These are phyloP conservation scores for Phytophthora podocarpi DNA, from an alignment of 352 stramenopile genomes.

Conservation along the genomic window DNA sequence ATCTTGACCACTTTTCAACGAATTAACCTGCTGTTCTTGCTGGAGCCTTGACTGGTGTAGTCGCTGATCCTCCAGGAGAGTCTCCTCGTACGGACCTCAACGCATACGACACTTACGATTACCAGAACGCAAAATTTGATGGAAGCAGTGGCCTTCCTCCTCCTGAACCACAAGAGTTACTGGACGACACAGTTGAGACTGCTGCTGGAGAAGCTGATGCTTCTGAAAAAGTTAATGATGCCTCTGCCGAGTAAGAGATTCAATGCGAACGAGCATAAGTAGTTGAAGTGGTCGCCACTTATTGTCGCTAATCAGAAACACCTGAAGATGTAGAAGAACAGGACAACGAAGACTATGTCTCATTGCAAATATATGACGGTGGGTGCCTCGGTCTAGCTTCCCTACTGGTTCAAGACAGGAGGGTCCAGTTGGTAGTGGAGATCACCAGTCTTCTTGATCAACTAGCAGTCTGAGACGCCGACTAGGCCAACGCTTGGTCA, in stretches of 20 bases:
- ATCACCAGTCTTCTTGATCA: constrained; percentile 7
- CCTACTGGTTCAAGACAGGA: constrained; percentile 1
- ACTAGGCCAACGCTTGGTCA: constrained; percentile 34
- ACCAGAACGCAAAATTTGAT: constrained; percentile 16
- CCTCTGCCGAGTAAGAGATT: constrained; percentile 6
- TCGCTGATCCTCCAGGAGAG: neutral
- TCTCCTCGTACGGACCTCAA: constrained; percentile 20
- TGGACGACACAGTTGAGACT: neutral
- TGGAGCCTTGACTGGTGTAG: neutral
- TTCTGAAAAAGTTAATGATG: neutral
- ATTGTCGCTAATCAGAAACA: no score
- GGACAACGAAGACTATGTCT: constrained; percentile 9
- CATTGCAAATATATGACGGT: constrained; percentile 26
- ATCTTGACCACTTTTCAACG: neutral
- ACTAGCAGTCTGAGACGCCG: neutral
- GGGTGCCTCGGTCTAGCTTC: constrained; percentile 11
- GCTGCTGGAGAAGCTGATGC: neutral
- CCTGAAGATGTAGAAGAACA: neutral
- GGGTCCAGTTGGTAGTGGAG: neutral
- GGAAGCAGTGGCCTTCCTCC: constrained; percentile 22
- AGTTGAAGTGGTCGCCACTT: no score
- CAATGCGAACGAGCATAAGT: no score
- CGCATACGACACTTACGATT: constrained; percentile 32
- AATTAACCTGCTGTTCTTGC: no score
- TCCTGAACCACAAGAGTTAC: constrained; percentile 15